These are phyloP conservation scores for Priceomyces medius DNA, from an alignment of 805 yeast species.

Conservation along the genomic window DNA sequence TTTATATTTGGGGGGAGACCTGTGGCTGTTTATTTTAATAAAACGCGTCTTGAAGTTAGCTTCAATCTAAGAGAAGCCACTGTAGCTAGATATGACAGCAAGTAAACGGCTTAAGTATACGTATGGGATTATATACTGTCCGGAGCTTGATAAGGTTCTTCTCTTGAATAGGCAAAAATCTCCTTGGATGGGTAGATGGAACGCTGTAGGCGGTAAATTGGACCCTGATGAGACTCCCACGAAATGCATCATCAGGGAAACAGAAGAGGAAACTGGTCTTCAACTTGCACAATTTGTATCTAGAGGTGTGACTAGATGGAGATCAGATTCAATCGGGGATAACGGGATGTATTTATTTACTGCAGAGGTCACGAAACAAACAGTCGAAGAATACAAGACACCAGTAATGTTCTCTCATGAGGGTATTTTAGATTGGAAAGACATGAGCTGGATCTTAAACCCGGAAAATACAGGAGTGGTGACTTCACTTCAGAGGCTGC, in stretches of 20 bases:
- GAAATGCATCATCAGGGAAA: slow-evolving; percentile 42
- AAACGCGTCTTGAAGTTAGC: background rate
- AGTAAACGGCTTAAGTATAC: slow-evolving; percentile 18
- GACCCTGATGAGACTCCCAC: slow-evolving; percentile 33
- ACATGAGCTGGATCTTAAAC: slow-evolving; percentile 34
- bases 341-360: slow-evolving; percentile 43
- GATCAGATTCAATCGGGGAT: slow-evolving; percentile 18
- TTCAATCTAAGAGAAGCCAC: background rate
- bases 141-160: slow-evolving; percentile 30
- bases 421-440: slow-evolving; percentile 45
- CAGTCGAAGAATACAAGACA: slow-evolving; percentile 24
- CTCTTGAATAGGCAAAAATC: slow-evolving; percentile 40
- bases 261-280: slow-evolving; percentile 43
- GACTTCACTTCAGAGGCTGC: slow-evolving; percentile 13
- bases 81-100: slow-evolving; percentile 2
- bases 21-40: too few relatives aligned
- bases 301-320: slow-evolving; percentile 40
- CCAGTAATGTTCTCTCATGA: slow-evolving; percentile 32
- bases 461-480: slow-evolving; percentile 41
- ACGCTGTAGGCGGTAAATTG: slow-evolving; percentile 47
- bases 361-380: slow-evolving; percentile 28
- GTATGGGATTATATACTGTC: slow-evolving; percentile 27
- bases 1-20: too few relatives aligned
- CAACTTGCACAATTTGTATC: slow-evolving; percentile 23
- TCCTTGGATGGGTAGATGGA: slow-evolving; percentile 51